phyloP scores from a whole-genome alignment of 495 filamentous ascomycete genomes.

The Penicillium samsonianum region DNA sequence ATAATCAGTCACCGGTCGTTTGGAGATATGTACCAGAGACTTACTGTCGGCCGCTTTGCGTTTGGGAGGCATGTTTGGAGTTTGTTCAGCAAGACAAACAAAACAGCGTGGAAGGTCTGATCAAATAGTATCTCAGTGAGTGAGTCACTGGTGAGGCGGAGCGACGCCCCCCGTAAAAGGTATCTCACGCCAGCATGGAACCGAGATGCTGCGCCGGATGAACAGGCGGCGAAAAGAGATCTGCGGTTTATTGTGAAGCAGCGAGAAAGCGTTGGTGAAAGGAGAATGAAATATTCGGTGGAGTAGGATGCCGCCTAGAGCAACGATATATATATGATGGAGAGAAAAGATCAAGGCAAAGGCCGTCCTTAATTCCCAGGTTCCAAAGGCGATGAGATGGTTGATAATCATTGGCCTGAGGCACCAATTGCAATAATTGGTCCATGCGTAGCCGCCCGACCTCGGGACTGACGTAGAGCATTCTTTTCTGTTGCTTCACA shows the following conservation, averaged over 20 bases:
- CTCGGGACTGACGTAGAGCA: conserved; percentile 34
- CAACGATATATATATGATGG: neutral
- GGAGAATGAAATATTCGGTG: neutral
- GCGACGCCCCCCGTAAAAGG: conserved; percentile 12
- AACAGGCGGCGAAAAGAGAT: conserved; percentile 14
- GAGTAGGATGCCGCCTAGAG: neutral
- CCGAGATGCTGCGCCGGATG: conserved; percentile 16
- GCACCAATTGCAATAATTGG: conserved; percentile 16
- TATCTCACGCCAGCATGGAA: conserved; percentile 30
- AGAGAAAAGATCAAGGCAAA: neutral
- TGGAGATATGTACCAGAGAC: neutral
- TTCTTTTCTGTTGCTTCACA: conserved; percentile 16
- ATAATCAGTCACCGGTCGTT: conserved; percentile 31
- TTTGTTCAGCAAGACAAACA: neutral
- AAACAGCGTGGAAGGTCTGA: neutral
- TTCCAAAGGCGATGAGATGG: neutral
- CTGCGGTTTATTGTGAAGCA: neutral
- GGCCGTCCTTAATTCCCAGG: neutral
- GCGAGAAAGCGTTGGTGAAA: neutral
- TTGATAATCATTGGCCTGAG: conserved; percentile 27
- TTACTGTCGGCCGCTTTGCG: conserved; percentile 68
- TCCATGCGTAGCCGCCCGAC: conserved; percentile 9
- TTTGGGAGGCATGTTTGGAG: conserved; percentile 66
- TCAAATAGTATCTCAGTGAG: neutral
- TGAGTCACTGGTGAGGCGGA: conserved; percentile 19